Evolutionary conservation across 495 filamentous ascomycete genomes (phyloP), one percentile per base, ranked within the genome.

Genomic region (Acidomyces sp.): DNA sequence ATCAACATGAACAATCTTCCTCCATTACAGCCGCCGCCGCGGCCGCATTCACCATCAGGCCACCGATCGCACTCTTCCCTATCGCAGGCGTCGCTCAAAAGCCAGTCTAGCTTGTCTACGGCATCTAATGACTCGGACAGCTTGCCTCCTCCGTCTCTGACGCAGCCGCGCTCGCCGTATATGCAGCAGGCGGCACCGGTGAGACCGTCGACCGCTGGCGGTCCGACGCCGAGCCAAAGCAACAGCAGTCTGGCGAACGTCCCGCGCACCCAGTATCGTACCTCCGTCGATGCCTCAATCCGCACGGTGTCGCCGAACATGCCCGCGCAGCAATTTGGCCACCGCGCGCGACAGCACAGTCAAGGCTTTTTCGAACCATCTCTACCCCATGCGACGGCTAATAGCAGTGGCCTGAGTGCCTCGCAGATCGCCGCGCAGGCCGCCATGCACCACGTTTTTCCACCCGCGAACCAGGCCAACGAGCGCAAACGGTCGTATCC

Each of bases 401-500:
- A 60, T 54, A 49, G 58, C 55, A 38, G 60, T 37, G 67, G 67
- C 33, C 62, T 83, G 31, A 75, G 77, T 3, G 82, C 86, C 6
- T 88, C 83, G 45, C 75, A 84, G 54, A 93, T 93, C 50, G 87
- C 87, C 15, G 87, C 86, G 18, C 87, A 95, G 62, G 75, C 87
- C 15, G 85, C 85, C 18, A 87, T 93, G 75, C 80, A 79, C 43
- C 67, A 68, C 37, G 21, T 42, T 6, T 52, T 44, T 21, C 48
- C 48, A 18, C 48, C 48, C 10, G 19, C 31, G 1, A 35, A 30
- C 2, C 15, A 30, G 16, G 32, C 13, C 27, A 65, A 68, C 39
- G 67, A 62, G 20, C 71, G 80, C 21, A 82, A 87, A 54, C 73
- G 85, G 19, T 81, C 82, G 10, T 36, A 52, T 29, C 37, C 48